These are phyloP conservation scores for Citrus maxima DNA, from an alignment of 345 rosid genomes.

Conservation along the genomic window DNA sequence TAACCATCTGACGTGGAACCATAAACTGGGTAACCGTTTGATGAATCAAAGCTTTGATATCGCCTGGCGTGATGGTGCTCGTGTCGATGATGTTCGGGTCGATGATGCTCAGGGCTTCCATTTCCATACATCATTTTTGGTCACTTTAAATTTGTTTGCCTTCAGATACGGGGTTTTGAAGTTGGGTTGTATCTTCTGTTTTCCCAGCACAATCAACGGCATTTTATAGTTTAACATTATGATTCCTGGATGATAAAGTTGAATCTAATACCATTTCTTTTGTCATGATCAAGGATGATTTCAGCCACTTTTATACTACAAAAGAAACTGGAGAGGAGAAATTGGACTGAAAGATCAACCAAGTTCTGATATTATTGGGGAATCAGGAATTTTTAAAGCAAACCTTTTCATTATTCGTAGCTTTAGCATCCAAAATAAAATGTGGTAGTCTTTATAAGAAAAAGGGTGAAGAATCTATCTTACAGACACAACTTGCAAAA, in stretches of 20 bases:
- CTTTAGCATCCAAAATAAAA: neutral
- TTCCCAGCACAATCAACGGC: neutral
- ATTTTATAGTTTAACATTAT: slow-evolving; percentile 19
- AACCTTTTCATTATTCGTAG: neutral
- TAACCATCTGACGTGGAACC: neutral
- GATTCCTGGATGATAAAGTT: slow-evolving; percentile 15
- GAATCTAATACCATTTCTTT: slow-evolving; percentile 36
- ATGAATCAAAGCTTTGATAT: slow-evolving; percentile 1
- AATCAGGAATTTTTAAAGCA: neutral
- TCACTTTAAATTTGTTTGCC: neutral
- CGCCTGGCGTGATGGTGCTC: slow-evolving; percentile 4
- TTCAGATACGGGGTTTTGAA: neutral
- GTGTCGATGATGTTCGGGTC: slow-evolving; percentile 7
- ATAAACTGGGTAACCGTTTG: slow-evolving; percentile 2
- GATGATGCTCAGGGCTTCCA: neutral
- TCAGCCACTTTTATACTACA: neutral
- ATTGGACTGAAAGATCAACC: neutral
- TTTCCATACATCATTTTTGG: slow-evolving; percentile 9
- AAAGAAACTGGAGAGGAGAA: slow-evolving; percentile 7
- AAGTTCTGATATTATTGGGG: neutral
- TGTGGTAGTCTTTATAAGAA: neutral
- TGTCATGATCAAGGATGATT: neutral
- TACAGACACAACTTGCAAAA: neutral
- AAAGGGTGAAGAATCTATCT: neutral
- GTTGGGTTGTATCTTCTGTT: neutral